Evolutionary conservation across 2,329 filamentous ascomycete genomes (phyloP).

Genomic region (Fonsecaea monophora): DNA sequence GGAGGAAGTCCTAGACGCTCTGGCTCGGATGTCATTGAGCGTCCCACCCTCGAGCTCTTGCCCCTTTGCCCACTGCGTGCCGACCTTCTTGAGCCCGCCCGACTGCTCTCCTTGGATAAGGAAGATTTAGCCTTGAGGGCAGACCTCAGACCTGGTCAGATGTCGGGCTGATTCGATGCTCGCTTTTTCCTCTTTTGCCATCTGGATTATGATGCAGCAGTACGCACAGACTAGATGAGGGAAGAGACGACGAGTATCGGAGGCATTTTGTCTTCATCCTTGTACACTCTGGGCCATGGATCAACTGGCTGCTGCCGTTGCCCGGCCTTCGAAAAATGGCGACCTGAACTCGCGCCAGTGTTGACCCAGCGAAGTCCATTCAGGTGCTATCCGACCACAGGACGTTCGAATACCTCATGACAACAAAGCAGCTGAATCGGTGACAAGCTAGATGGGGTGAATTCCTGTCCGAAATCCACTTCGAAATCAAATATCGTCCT

Average conservation of each 20-base stretch:
- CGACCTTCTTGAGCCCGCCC: constrained; percentile 34
- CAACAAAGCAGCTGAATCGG: no score
- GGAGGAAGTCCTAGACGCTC: constrained; percentile 44
- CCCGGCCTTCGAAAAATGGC: neutral
- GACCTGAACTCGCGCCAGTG: no score
- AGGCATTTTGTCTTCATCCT: neutral
- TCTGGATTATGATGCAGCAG: neutral
- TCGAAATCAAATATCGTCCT: no score
- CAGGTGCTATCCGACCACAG: no score
- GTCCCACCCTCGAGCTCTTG: constrained; percentile 1
- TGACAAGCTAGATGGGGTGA: no score
- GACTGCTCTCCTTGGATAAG: constrained; percentile 38
- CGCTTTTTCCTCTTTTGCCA: neutral
- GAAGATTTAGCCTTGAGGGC: constrained; percentile 18
- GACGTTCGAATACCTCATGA: no score
- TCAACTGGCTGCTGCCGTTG: neutral
- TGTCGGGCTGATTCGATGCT: neutral
- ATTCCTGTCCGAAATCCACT: no score
- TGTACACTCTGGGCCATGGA: neutral
- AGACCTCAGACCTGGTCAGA: constrained; percentile 1
- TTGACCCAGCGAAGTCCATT: no score
- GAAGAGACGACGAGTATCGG: neutral
- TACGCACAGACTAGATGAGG: neutral
- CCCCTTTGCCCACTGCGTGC: constrained; percentile 19
- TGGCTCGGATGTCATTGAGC: constrained; percentile 10